phyloP scores from a whole-genome alignment of 2,329 filamentous ascomycete species.

The Myotisia sp. region DNA sequence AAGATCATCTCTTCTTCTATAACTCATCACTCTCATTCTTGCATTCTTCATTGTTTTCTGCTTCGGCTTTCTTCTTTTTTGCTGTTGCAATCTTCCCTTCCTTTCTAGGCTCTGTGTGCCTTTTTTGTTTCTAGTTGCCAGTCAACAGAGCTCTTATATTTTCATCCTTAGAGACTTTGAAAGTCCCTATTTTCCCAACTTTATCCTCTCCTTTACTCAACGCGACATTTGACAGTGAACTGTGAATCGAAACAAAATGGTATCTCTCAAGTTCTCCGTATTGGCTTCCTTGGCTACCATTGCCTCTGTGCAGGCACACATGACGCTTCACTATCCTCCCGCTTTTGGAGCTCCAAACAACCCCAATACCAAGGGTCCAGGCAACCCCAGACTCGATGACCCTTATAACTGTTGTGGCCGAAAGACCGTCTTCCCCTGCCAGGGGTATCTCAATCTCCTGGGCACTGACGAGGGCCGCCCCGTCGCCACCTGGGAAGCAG shows the following conservation, averaged over 20 bases:
- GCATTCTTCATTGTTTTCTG: neutral
- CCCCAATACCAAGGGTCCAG: slow-evolving; percentile 24
- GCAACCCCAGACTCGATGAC: slow-evolving; percentile 28
- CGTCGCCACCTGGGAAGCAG: slow-evolving; percentile 31
- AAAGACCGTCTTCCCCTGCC: slow-evolving; percentile 25
- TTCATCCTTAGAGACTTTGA: neutral
- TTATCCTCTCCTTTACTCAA: slow-evolving; percentile 1
- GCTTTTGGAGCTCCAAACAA: slow-evolving; percentile 33
- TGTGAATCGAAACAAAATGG: no score
- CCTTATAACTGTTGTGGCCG: slow-evolving; percentile 34
- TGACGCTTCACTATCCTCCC: slow-evolving; percentile 31
- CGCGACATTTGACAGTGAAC: no score
- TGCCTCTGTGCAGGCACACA: slow-evolving; percentile 20
- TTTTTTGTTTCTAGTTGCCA: neutral
- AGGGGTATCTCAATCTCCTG: slow-evolving; percentile 32
- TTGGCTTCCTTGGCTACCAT: slow-evolving; percentile 1
- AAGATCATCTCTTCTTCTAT: no score
- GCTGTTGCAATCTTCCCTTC: neutral
- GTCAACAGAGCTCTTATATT: neutral
- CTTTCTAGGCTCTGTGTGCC: neutral
- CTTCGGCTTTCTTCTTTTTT: neutral
- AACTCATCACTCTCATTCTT: no score
- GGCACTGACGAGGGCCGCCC: slow-evolving; percentile 30
- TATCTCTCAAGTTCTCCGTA: no score
- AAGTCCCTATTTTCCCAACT: neutral